Base-by-base conservation (phyloP, 352 stramenopile genomes). In the Pythium apleroticum region DNA sequence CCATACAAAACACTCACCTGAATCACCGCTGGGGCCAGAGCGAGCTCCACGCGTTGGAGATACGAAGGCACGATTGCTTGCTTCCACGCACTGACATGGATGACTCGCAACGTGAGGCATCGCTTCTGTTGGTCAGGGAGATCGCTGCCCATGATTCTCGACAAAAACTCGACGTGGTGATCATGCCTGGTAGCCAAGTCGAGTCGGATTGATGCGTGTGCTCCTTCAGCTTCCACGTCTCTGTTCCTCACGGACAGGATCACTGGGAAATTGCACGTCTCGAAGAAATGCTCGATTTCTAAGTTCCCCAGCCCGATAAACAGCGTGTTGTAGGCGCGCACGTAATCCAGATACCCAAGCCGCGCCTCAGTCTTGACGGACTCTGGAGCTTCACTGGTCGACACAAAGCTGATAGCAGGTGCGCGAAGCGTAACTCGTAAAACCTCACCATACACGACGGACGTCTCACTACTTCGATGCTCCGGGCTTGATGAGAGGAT, bases 201-300 rank as follows among this genome's bases (percentile, higher is more conserved):
- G 28, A 80, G 57, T 9, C 76, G 66, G 30, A 78, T 65, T 12
- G 52, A 30, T 27, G 20, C 4, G 4, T 24, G 50, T 24, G 35
- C 31, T 10, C 37, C 11, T 17, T 50, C 52, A 15, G 73, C 63
- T 17, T 80, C 61, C 28, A 72, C 69, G 28, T 65, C 58, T n/a
- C 43, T 63, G 50, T 69, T 33, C 41, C 49, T 69, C 28, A 74
- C 63, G 2, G 72, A 80, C 30, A 95, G 53, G 6, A 93, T 80
- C 24, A 89, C 65, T 4, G 86, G 84, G 17, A 93, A 93, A 48
- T 90, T 88, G 69, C 84, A 93, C 1, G 73, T 74, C 48, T 81
- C 71, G 27, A 93, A 56, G 45, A 90, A 91, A 72, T 95, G 84
- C 27, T 86, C 80, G 30, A 91, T 45, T 63, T 92, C 75, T 17